These are phyloP conservation scores for Globisporangium middletonii DNA, from an alignment of 352 stramenopile species.

Conservation along the genomic window DNA sequence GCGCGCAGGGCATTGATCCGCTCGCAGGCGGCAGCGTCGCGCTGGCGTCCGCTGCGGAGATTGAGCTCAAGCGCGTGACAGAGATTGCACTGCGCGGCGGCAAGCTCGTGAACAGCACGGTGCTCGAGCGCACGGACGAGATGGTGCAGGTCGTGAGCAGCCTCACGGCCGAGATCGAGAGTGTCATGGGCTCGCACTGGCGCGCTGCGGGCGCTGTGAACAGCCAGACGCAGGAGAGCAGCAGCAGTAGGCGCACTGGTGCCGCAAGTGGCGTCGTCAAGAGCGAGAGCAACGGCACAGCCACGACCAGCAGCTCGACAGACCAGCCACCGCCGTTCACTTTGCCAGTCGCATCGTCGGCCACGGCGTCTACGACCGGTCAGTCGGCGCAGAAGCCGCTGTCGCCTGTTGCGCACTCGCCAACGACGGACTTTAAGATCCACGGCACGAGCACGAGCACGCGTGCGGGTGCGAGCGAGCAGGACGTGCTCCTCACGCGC, in stretches of 20 bases:
- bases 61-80: slow-evolving; percentile 57
- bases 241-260: not conserved
- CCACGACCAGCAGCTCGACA: too few species aligned
- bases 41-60: slow-evolving; percentile 17
- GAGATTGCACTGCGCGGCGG: slow-evolving; percentile 63
- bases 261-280: not conserved
- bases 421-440: slow-evolving; percentile 28
- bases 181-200: slow-evolving; percentile 29
- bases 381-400: slow-evolving; percentile 14
- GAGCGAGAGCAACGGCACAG: not conserved
- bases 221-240: not conserved
- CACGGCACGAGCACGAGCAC: slow-evolving; percentile 21
- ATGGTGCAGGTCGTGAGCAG: slow-evolving; percentile 61
- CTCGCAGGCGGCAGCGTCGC: slow-evolving; percentile 8
- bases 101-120: slow-evolving; percentile 67
- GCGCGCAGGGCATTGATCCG: not conserved
- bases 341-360: slow-evolving; percentile 23
- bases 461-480: slow-evolving; percentile 12
- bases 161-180: slow-evolving; percentile 42
- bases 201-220: not conserved
- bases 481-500: slow-evolving; percentile 44
- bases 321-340: slow-evolving; percentile 32
- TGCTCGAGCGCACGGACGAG: slow-evolving; percentile 73
- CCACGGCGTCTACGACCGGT: not conserved
- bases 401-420: slow-evolving; percentile 23